Base-by-base conservation (phyloP, 2,329 filamentous ascomycete species). In the Sphaceloma murrayae region DNA sequence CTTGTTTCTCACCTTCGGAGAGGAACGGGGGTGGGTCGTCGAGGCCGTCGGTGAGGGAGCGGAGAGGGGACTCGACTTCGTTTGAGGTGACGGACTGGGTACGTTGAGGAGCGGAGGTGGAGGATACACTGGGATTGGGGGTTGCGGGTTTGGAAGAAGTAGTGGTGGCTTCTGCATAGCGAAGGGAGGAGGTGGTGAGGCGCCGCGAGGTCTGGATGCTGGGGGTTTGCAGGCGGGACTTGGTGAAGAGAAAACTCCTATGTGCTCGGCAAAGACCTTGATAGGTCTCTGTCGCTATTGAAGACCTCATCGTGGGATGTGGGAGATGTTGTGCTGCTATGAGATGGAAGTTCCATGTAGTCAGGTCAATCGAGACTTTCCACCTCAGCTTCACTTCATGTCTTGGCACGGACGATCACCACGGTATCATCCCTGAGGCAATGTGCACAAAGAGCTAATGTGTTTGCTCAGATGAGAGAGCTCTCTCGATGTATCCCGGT, bases 41-140 rank as follows among this genome's bases (percentile, higher is more conserved):
- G 22, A 78, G 66, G 16, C 73, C 72, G 7, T 61, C 59, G 14
- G 68, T 70, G 16, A 77, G 63, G 33, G 64, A 65, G 47, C 63
- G 63, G 39, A 52, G 50, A 32, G 58, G 46, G 42, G 44, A 42
- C 16, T 45, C 39, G 40, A 48, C 29, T 34, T 48, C 30, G 22
- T 56, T 49, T 45, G 51, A 46, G 43, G 48, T 47, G 36, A 52
- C 50, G 11, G 51, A 52, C 18, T 54, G 49, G 48, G 48, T 49
- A 48, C 53, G 17, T 16, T 13, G 33, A 19, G 30, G 34, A 8
- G 43, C 45, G 5, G 46, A 17, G 33, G 49, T n/a, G 45, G 30
- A 19, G 42, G 45, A 38, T 22, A 46, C 21, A 26, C 44, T 19
- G 22, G 48, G 14, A 31, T 39, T 45, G 29, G 36, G 14, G 16